Evolutionary conservation across 1,284 basidiomycete species (phyloP).

Genomic region (Tilletia horrida): DNA sequence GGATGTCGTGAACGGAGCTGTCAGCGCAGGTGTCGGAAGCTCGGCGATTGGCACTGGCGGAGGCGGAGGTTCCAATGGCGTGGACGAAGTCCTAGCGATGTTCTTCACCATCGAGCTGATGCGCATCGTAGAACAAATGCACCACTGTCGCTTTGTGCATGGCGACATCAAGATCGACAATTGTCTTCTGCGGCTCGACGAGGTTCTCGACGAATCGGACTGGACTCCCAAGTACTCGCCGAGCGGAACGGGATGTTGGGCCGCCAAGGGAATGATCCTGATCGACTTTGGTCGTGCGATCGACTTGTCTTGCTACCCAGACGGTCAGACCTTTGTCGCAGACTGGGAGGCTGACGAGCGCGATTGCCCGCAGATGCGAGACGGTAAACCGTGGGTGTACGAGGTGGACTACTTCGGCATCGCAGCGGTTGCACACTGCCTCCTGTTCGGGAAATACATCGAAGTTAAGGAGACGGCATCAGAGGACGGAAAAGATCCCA

Average conservation of each 20-base stretch:
- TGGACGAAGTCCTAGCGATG: conserved; percentile 89
- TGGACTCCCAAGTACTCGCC: conserved; percentile 76
- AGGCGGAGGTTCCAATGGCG: conserved; percentile 53
- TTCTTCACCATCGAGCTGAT: conserved; percentile 93
- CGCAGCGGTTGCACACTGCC: conserved; percentile 85
- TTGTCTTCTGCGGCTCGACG: conserved; percentile 83
- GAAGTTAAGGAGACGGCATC: conserved; percentile 38
- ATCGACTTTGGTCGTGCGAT: conserved; percentile 96
- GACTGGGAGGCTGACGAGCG: conserved; percentile 75
- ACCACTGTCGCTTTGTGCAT: conserved; percentile 79
- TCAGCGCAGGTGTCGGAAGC: conserved; percentile 59
- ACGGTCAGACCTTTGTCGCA: conserved; percentile 72
- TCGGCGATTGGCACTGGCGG: conserved; percentile 65
- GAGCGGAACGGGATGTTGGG: conserved; percentile 77
- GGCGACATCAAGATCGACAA: conserved; percentile 99
- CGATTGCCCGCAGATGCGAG: conserved; percentile 88
- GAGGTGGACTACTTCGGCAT: conserved; percentile 95
- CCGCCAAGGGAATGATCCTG: conserved; percentile 77
- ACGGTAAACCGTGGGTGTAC: conserved; percentile 80
- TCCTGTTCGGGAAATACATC: conserved; percentile 91
- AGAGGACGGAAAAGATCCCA: conserved; percentile 57
- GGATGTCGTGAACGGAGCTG: conserved; percentile 76
- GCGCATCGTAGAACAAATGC: conserved; percentile 76
- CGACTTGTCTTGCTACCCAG: conserved; percentile 73
- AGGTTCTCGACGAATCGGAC: conserved; percentile 63